A percentile compares a stretch with the other conserved stretches of the same genome.
Evolutionary conservation across 2,329 filamentous ascomycete species (phyloP).

Genomic region (Fusarium oligoseptatum): DNA sequence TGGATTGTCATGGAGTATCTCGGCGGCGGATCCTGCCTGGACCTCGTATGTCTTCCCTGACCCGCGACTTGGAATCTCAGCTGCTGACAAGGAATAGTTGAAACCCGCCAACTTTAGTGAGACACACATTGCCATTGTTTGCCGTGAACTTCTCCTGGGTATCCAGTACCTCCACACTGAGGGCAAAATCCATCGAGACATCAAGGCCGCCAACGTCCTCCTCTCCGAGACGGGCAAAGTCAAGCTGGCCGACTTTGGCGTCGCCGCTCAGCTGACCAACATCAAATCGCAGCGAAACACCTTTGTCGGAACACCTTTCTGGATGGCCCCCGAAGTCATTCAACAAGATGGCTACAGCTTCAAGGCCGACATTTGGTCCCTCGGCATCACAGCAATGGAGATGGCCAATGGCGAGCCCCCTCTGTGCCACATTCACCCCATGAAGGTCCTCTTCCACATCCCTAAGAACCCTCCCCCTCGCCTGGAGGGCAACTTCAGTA

Average conservation of each 20-base stretch:
- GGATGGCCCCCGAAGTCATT: constrained; percentile 97
- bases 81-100: constrained; percentile 65
- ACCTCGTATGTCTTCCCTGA: constrained; percentile 73
- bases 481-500: constrained; percentile 87
- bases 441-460: constrained; percentile 94
- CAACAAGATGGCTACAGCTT: constrained; percentile 87
- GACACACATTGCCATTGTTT: constrained; percentile 92
- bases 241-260: constrained; percentile 96
- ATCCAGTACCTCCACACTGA: constrained; percentile 94
- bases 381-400: constrained; percentile 93
- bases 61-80: background rate
- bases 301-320: constrained; percentile 96
- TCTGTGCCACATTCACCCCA: constrained; percentile 85
- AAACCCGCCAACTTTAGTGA: constrained; percentile 93
- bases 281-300: constrained; percentile 98
- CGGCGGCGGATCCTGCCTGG: constrained; percentile 93
- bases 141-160: constrained; percentile 88
- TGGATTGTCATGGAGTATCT: constrained; percentile 99
- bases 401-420: constrained; percentile 91
- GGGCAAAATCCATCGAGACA: constrained; percentile 96
- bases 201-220: constrained; percentile 97
- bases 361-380: constrained; percentile 93
- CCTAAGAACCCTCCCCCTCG: constrained; percentile 88
- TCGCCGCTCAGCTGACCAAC: constrained; percentile 95
- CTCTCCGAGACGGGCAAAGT: constrained; percentile 91